Percentiles rank a stretch among this genome's conserved stretches.
phyloP scores from a whole-genome alignment of 108 stramenopile genomes.

The Aurantiochytrium sp. region DNA sequence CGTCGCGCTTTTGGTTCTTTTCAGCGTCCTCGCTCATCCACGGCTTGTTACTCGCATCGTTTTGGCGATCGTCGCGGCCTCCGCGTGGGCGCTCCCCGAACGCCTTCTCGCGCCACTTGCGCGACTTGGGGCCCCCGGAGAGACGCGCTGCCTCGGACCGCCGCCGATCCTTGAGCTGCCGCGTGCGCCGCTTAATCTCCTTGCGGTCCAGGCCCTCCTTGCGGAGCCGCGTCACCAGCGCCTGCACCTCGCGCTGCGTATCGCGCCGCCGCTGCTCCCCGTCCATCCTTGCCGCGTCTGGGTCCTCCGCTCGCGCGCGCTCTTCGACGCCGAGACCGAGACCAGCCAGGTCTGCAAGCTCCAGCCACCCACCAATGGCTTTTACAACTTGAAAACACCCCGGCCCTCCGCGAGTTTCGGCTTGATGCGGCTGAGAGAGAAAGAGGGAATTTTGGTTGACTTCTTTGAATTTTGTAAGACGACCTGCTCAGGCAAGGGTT shows the following conservation, averaged over 20 bases:
- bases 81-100: background rate
- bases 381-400: too few relatives aligned
- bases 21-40: background rate
- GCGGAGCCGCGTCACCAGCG: background rate
- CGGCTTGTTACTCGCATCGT: background rate
- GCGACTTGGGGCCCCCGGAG: background rate
- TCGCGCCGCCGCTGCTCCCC: background rate
- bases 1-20: background rate
- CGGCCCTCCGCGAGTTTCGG: too few relatives aligned
- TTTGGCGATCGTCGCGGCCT: background rate
- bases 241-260: background rate
- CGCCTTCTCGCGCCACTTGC: background rate
- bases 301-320: too few relatives aligned
- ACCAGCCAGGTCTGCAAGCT: too few relatives aligned
- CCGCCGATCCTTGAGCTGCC: background rate
- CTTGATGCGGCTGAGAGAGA: too few relatives aligned
- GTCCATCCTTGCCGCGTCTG: background rate
- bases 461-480: too few relatives aligned
- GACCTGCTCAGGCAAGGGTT: too few relatives aligned
- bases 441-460: too few relatives aligned
- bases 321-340: too few relatives aligned
- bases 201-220: background rate
- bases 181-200: background rate
- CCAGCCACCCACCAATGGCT: too few relatives aligned
- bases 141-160: background rate